These are phyloP conservation scores for Calonectria crousiana DNA, from an alignment of 2,329 filamentous ascomycete genomes.

Conservation along the genomic window DNA sequence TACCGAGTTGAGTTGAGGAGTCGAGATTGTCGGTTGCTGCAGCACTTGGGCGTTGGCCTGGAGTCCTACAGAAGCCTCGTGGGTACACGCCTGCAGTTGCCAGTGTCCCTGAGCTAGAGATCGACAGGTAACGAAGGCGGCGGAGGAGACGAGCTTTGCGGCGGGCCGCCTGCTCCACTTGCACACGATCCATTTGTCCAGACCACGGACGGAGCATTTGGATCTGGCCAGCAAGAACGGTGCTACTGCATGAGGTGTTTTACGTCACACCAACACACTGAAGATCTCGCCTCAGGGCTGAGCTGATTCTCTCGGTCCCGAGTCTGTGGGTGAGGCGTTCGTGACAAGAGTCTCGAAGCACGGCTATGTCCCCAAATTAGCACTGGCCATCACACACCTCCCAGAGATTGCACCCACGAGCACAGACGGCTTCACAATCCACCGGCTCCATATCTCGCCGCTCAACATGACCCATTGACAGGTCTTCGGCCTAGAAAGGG, in stretches of 20 bases:
- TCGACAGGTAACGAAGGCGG: not conserved
- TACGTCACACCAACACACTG: slow-evolving; percentile 1
- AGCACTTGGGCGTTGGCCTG: slow-evolving; percentile 9
- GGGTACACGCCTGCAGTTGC: not conserved
- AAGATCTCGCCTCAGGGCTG: not conserved
- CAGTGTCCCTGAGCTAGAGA: slow-evolving; percentile 10
- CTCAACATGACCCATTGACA: not conserved
- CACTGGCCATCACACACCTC: not conserved
- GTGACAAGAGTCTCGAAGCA: not conserved
- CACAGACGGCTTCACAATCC: not conserved
- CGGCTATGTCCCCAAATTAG: not conserved
- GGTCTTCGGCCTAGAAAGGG: not conserved
- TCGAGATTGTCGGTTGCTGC: not conserved
- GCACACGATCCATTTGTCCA: slow-evolving; percentile 2
- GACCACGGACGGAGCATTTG: not conserved
- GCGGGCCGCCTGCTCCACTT: slow-evolving; percentile 11
- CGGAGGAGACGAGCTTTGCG: not conserved
- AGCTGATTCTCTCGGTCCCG: not conserved
- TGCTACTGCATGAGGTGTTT: slow-evolving; percentile 20
- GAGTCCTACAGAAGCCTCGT: not conserved
- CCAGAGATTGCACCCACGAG: not conserved
- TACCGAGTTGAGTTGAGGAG: slow-evolving; percentile 7
- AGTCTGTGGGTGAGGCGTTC: not conserved
- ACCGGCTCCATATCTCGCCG: slow-evolving; percentile 1
- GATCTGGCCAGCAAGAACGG: slow-evolving; percentile 3